phyloP scores from a whole-genome alignment of 1,139 yeast genomes.

The Lodderomyces pseudojiufengensis region DNA sequence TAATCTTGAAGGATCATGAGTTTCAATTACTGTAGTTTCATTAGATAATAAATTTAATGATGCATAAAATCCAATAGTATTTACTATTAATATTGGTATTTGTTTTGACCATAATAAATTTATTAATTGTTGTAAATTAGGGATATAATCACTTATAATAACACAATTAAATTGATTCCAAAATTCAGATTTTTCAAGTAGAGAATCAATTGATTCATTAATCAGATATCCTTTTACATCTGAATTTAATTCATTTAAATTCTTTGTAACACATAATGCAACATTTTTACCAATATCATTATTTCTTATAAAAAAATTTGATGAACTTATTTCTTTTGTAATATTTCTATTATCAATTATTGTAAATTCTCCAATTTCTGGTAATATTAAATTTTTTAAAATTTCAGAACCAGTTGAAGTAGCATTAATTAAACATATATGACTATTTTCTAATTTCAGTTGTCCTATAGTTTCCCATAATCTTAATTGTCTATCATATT shows the following conservation, averaged over 20 bases:
- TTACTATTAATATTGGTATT: slow-evolving; percentile 53
- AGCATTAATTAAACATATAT: slow-evolving; percentile 61
- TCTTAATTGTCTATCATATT: slow-evolving; percentile 85
- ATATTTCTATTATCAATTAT: slow-evolving; percentile 50
- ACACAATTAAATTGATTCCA: slow-evolving; percentile 58
- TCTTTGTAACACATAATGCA: slow-evolving; percentile 36
- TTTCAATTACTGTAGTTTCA: slow-evolving; percentile 65
- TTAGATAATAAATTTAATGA: slow-evolving; percentile 48
- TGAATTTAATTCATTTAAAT: slow-evolving; percentile 56
- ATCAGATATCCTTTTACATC: slow-evolving; percentile 48
- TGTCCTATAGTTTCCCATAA: slow-evolving; percentile 88
- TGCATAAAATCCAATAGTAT: slow-evolving; percentile 66
- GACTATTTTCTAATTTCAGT: slow-evolving; percentile 51
- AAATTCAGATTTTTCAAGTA: slow-evolving; percentile 20
- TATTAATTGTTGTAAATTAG: slow-evolving; percentile 20
- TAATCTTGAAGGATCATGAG: slow-evolving; percentile 64
- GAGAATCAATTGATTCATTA: slow-evolving; percentile 17
- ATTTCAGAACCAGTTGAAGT: slow-evolving; percentile 63
- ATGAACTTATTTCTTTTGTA: slow-evolving; percentile 40
- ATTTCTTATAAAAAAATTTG: slow-evolving; percentile 59
- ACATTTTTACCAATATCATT: slow-evolving; percentile 43
- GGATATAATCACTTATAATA: slow-evolving; percentile 37
- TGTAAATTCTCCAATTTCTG: slow-evolving; percentile 72
- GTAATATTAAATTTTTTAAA: slow-evolving; percentile 73
- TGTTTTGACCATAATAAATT: slow-evolving; percentile 38